These are phyloP conservation scores for Mucor mucedo DNA, from an alignment of 371 early-diverging fungal genomes.

Conservation along the genomic window DNA sequence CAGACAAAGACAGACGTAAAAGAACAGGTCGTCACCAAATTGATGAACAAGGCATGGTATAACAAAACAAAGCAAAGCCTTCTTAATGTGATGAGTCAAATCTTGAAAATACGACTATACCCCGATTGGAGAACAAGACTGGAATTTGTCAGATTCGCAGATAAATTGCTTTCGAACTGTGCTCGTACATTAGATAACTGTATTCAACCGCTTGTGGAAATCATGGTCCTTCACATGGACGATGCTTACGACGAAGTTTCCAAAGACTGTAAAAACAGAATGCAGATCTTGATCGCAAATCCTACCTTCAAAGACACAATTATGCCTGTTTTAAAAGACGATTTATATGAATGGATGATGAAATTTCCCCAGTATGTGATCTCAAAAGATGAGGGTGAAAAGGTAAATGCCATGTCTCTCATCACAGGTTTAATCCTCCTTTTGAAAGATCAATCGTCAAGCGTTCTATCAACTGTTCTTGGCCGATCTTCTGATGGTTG, in stretches of 20 bases:
- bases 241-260: slow-evolving; percentile 53
- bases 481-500: slow-evolving; percentile 45
- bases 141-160: slow-evolving; percentile 50
- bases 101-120: slow-evolving; percentile 42
- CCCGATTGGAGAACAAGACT: slow-evolving; percentile 49
- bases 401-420: slow-evolving; percentile 43
- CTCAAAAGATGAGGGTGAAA: slow-evolving; percentile 48
- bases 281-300: slow-evolving; percentile 24
- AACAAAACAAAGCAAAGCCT: slow-evolving; percentile 32
- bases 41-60: slow-evolving; percentile 36
- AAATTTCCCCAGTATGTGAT: slow-evolving; percentile 53
- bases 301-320: slow-evolving; percentile 29
- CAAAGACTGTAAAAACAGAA: slow-evolving; percentile 21
- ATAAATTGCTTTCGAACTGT: slow-evolving; percentile 41
- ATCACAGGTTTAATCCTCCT: slow-evolving; percentile 49
- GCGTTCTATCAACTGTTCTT: slow-evolving; percentile 39
- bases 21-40: not conserved
- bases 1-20: not conserved
- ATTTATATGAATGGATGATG: slow-evolving; percentile 45
- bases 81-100: slow-evolving; percentile 27
- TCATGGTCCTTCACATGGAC: slow-evolving; percentile 50
- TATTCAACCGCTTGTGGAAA: slow-evolving; percentile 44
- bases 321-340: slow-evolving; percentile 45
- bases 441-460: slow-evolving; percentile 42
- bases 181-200: slow-evolving; percentile 48